These are phyloP conservation scores for Penicillium arizonense DNA, from an alignment of 495 filamentous ascomycete species.

Conservation along the genomic window DNA sequence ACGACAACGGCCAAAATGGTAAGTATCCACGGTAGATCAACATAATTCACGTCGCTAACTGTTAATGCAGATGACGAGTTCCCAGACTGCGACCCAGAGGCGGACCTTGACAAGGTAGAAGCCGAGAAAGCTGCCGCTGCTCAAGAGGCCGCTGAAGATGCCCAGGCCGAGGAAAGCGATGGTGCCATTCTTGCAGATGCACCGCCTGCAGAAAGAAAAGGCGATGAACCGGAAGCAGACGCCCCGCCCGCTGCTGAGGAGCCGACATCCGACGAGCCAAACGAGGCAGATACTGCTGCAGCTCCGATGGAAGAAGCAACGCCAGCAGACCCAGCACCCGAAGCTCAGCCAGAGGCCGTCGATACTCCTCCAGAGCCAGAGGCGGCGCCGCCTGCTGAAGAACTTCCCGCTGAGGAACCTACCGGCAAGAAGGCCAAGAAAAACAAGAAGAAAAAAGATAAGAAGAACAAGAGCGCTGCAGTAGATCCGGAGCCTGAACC, in stretches of 20 bases:
- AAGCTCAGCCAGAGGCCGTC: not conserved
- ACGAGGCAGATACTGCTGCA: slow-evolving; percentile 3
- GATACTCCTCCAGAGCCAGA: not conserved
- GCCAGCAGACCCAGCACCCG: slow-evolving; percentile 6
- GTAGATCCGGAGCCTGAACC: slow-evolving; percentile 7
- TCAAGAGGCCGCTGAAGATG: slow-evolving; percentile 24
- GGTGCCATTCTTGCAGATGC: slow-evolving; percentile 7
- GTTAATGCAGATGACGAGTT: slow-evolving; percentile 27
- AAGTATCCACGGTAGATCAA: not conserved
- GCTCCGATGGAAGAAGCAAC: slow-evolving; percentile 13
- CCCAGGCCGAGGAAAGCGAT: slow-evolving; percentile 19
- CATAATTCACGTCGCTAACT: not conserved
- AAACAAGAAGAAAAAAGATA: slow-evolving; percentile 11
- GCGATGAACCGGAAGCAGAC: not conserved
- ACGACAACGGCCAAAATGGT: slow-evolving; percentile 22
- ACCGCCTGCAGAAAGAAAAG: slow-evolving; percentile 3
- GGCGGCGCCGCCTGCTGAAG: slow-evolving; percentile 2
- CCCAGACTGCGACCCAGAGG: slow-evolving; percentile 27
- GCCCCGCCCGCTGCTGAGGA: slow-evolving; percentile 8
- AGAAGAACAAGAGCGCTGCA: slow-evolving; percentile 3
- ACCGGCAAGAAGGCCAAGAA: not conserved
- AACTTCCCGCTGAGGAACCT: not conserved
- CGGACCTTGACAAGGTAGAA: slow-evolving; percentile 29
- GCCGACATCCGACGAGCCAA: slow-evolving; percentile 4
- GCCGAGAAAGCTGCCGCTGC: slow-evolving; percentile 30